Evolutionary conservation across 257 asterid genomes (phyloP).

Genomic region (Buddleja alternifolia): DNA sequence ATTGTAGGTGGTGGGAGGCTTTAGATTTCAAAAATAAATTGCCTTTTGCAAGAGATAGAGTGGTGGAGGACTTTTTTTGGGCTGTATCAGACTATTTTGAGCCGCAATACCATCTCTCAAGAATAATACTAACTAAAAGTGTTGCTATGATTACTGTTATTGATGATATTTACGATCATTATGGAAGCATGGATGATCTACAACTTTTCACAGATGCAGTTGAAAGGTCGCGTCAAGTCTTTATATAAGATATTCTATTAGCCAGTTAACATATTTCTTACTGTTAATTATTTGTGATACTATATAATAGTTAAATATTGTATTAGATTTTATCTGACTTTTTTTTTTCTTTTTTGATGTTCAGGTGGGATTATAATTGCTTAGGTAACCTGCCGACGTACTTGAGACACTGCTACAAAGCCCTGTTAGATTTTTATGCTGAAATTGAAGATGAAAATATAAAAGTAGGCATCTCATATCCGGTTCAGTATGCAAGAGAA

Average conservation of each 20-base stretch:
- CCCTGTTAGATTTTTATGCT: slow-evolving; percentile 26
- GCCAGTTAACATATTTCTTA: neutral
- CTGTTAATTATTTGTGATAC: too few relatives aligned
- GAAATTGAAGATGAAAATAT: slow-evolving; percentile 30
- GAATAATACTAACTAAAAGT: slow-evolving; percentile 21
- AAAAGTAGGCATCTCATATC: slow-evolving; percentile 5
- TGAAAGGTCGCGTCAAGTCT: slow-evolving; percentile 4
- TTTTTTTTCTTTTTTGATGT: neutral
- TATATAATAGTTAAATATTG: too few relatives aligned
- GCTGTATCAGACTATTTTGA: too few relatives aligned
- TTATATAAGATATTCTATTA: too few relatives aligned
- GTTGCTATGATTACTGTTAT: neutral
- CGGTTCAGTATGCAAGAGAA: slow-evolving; percentile 32
- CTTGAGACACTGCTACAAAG: slow-evolving; percentile 22
- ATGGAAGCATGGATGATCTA: slow-evolving; percentile 27
- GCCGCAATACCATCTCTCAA: slow-evolving; percentile 5
- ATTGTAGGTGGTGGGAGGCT: slow-evolving; percentile 38
- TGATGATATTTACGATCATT: slow-evolving; percentile 25
- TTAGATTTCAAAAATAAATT: slow-evolving; percentile 16
- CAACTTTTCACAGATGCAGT: slow-evolving; percentile 31
- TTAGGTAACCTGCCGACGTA: slow-evolving; percentile 24
- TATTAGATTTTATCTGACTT: too few relatives aligned
- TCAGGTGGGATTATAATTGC: slow-evolving; percentile 32
- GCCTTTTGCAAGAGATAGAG: neutral
- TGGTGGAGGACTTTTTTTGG: too few relatives aligned